A percentile compares a stretch with the other conserved stretches of the same genome.
Conservation (phyloP, 192 early-diverging fungal species). For the Podila epicladia region DNA sequence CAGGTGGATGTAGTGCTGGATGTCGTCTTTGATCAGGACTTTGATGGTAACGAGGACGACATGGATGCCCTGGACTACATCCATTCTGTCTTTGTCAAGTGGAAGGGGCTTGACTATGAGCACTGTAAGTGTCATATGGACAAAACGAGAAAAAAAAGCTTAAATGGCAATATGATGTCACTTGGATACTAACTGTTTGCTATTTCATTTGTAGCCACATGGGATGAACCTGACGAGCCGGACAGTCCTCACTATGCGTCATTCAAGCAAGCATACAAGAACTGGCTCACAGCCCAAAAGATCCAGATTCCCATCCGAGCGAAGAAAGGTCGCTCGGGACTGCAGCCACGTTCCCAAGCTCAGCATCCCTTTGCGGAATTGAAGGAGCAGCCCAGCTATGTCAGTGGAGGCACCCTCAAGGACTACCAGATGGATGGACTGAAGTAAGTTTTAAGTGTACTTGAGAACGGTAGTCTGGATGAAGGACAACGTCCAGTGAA, state of each 20-base stretch:
- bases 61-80: conserved; percentile 52
- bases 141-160: too few species aligned
- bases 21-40: conserved; percentile 46
- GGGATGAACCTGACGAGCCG: conserved; percentile 49
- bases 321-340: conserved; percentile 36
- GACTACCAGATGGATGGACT: conserved; percentile 74
- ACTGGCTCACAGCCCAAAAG: conserved; percentile 45
- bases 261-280: conserved; percentile 53
- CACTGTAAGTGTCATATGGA: conserved; percentile 50
- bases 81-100: conserved; percentile 70
- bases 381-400: conserved; percentile 61
- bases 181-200: too few species aligned
- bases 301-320: conserved; percentile 42
- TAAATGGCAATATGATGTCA: neutral
- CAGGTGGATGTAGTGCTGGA: conserved; percentile 54
- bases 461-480: neutral
- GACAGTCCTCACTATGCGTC: conserved; percentile 36
- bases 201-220: conserved; percentile 31
- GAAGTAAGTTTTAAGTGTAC: conserved; percentile 48
- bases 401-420: conserved; percentile 67
- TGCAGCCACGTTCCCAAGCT: conserved; percentile 19
- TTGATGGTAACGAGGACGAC: conserved; percentile 25
- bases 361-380: conserved; percentile 58
- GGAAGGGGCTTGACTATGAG: conserved; percentile 64
- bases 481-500: too few species aligned